phyloP scores from a whole-genome alignment of 495 filamentous ascomycete species.

The Penicillium verhagenii region DNA sequence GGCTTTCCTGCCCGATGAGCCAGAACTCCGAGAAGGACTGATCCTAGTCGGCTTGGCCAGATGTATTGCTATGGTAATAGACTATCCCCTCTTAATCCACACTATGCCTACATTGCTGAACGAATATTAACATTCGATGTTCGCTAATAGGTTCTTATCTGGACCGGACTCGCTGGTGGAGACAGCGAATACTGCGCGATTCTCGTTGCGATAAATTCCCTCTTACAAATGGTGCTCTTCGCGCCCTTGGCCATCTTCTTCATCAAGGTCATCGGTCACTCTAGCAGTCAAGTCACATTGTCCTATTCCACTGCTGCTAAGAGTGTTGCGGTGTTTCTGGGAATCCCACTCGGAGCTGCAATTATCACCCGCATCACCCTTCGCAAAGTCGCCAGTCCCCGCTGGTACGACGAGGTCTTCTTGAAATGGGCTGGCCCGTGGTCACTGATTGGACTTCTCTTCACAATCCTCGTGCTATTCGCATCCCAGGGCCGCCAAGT shows the following conservation, averaged over 20 bases:
- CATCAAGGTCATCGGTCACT: constrained; percentile 62
- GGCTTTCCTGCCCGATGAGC: constrained; percentile 77
- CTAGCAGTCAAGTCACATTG: constrained; percentile 39
- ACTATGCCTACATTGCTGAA: too few relatives aligned
- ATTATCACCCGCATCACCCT: constrained; percentile 69
- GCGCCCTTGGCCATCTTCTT: constrained; percentile 80
- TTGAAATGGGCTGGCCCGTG: constrained; percentile 67
- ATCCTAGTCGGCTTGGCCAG: constrained; percentile 75
- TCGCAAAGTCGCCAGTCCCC: constrained; percentile 48
- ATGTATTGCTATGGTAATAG: constrained; percentile 81
- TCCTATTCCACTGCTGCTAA: constrained; percentile 72
- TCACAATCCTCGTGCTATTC: constrained; percentile 83
- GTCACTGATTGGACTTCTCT: constrained; percentile 81
- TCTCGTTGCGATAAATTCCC: constrained; percentile 82
- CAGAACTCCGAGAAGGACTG: constrained; percentile 65
- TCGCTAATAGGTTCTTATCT: constrained; percentile 64
- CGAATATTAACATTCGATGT: constrained; percentile 1
- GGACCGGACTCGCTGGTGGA: constrained; percentile 76
- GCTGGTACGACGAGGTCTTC: constrained; percentile 68
- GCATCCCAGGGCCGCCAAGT: constrained; percentile 77
- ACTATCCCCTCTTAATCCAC: constrained; percentile 5
- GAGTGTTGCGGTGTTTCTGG: constrained; percentile 80
- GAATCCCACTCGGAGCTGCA: constrained; percentile 79
- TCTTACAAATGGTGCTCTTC: constrained; percentile 84
- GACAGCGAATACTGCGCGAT: constrained; percentile 86